A percentile compares a stretch with the other conserved stretches of the same genome.
Conservation (phyloP, 2,329 filamentous ascomycete genomes). For the Aspergillus texensis region DNA sequence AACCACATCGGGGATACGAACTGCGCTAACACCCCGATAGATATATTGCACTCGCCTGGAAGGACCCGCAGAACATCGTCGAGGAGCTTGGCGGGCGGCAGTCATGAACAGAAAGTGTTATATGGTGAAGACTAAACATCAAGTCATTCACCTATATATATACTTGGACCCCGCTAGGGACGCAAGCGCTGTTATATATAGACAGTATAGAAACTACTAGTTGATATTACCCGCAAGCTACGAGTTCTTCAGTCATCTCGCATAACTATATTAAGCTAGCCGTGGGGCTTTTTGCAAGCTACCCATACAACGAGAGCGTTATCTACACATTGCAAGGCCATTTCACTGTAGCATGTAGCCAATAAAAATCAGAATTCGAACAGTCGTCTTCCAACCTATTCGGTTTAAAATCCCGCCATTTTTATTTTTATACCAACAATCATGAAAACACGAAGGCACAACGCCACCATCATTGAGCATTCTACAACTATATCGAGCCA, state of each 20-base stretch:
- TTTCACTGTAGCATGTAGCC: not conserved
- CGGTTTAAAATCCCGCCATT: not conserved
- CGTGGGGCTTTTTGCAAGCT: constrained; percentile 11
- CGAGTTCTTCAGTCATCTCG: not conserved
- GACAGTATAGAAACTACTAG: not conserved
- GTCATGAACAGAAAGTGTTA: not conserved
- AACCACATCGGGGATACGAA: not conserved
- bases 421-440: not conserved
- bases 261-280: not conserved
- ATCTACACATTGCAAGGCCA: not conserved
- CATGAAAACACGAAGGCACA: not conserved
- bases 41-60: constrained; percentile 63
- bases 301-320: constrained; percentile 1
- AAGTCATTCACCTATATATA: not conserved
- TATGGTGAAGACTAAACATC: not conserved
- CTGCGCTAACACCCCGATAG: constrained; percentile 30
- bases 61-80: constrained; percentile 63
- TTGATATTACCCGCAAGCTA: not conserved
- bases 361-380: not conserved
- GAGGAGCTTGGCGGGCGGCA: constrained; percentile 53
- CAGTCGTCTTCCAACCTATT: not conserved
- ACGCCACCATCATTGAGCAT: not conserved
- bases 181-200: not conserved
- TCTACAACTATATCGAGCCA: not conserved
- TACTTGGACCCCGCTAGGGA: not conserved